Evolutionary conservation across 129 eudicot genomes (phyloP), one percentile per base, ranked within the genome.

Genomic region (Lonicera japonica): DNA sequence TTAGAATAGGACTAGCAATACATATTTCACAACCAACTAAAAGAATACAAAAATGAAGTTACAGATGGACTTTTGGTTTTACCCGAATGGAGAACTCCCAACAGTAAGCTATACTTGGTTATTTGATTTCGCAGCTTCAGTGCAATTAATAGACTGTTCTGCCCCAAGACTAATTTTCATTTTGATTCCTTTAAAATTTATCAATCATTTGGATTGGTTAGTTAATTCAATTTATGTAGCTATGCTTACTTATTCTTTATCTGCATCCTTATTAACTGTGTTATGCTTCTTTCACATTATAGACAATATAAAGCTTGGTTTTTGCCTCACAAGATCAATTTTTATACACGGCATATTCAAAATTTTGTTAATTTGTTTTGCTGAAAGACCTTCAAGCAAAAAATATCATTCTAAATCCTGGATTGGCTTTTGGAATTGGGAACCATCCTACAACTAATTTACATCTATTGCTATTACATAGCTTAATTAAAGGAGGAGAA

Each of bases 381-480:
- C 25, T 20, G 29, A 77, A 89, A 95, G 90, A 83, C 61, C 64
- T 41, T 70, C 65, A 82, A 70, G 95, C 89, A 48, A 79, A 75
- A 58, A 84, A 83, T 38, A 82, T 90, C 56, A 77, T 76, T 70
- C 72, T 90, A 20, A 86, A 90, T 73, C 97, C 97, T 8, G 95
- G 95, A 24, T 59, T 90, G 63, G 97, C 97, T 21, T 86, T 90
- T 79, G 97, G 97, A 81, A 90, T 95, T 20, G 97, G 97, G 60
- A 95, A 90, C 75, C 97, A 90, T 64, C 85, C 97, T 13, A 86
- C 95, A 10, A 90, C 97, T 57, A 90, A 86, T 56, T 62, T 90
- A 78, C 86, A 95, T 75, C 74, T 90, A 13, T 69, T 79, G 61
- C 74, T 86, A 63, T 74, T 90, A 58, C 95, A 70, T 52, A 45